Base-by-base conservation (phyloP, 352 stramenopile genomes). In the Pythium oligandrum region DNA sequence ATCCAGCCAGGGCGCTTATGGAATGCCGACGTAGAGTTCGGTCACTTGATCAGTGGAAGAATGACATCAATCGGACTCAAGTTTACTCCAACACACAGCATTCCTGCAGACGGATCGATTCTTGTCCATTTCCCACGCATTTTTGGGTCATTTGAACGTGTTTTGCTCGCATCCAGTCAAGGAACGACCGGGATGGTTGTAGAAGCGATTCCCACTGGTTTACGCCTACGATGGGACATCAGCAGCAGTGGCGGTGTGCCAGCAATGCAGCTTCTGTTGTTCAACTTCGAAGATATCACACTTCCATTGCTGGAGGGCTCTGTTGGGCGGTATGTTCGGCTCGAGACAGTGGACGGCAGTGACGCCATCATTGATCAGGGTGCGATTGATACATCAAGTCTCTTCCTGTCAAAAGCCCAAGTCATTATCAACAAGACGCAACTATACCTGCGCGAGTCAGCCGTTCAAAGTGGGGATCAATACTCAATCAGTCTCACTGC, bases 261-360 rank as follows among this genome's bases (percentile, higher is more conserved):
- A 0, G 75, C 37, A 1, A 71, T 73, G 53, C 62, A 71, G 31
- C 33, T 55, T 2, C 59, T 86, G 0, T 40, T 51, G 3, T 12
- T 88, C 2, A 17, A 53, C 4, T 12, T 88, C 6, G 37, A 61
- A 34, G 61, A 53, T 12, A 46, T 88, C 3, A 2, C 52, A 12
- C 74, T 90, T 11, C 78, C 81, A 4, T 34, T 64, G 17, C 44
- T 90, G 2, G 81, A 91, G 64, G 81, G 78, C 9, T 58, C 73
- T 0, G 59, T 90, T 6, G 81, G 77, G 0, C 55, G 51, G 34
- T 51, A 45, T 8, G 48, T 89, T 9, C 63, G 77, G 3, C 26
- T 91, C 10, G 70, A 87, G 4, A 89, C 74, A 4, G 55, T 80
- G 6, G 71, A 88, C 54, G 53, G 7, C 11, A 35, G 51, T 48